Base-by-base conservation (phyloP, 2,329 filamentous ascomycete genomes). In the Parascedosporium putredinis region DNA sequence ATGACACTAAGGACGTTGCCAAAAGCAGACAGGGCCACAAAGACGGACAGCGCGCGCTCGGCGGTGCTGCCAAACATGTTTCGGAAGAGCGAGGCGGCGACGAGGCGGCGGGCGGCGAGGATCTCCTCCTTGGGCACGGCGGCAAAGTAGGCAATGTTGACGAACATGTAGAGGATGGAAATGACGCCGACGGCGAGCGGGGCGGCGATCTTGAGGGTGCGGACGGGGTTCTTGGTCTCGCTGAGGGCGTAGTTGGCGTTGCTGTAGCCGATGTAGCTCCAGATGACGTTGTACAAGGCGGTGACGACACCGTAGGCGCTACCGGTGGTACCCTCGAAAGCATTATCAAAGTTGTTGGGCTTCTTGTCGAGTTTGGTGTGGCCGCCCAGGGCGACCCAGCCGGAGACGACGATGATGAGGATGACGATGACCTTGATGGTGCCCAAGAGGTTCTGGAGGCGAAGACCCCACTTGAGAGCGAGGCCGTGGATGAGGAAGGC, bases 241-340 rank as follows among this genome's bases (percentile, higher is more conserved):
- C 73, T 76, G 27, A 81, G 67, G 43, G 73, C 78, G 58, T 84
- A 83, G 65, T 84, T 84, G 60, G 79, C 81, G 61, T 84, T 84
- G 66, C 72, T 77, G 69, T 82, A 83, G 22, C 82, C 82, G 55
- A 83, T 75, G 57, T 80, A 86, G 53, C 75, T 80, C 75, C 81
- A 86, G 57, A 86, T 81, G 54, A 86, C 81, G 56, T 84, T 86
- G 69, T 84, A 85, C 0, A 86, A 66, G 0, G 83, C 81, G 1
- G 78, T 84, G n/a, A 84, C 80, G 29, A 84, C 72, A 45, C 79
- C 79, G 55, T 86, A 86, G 1, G 79, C 74, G 55, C 75, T 81
- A 6, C 78, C 76, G 1, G 78, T 83, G 4, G 82, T 85, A 7
- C 82, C 82, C 44, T 75, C 72, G 54, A 86, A 86, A 8, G 79